phyloP scores from a whole-genome alignment of 768 basidiomycete species.

The Chiua virens region DNA sequence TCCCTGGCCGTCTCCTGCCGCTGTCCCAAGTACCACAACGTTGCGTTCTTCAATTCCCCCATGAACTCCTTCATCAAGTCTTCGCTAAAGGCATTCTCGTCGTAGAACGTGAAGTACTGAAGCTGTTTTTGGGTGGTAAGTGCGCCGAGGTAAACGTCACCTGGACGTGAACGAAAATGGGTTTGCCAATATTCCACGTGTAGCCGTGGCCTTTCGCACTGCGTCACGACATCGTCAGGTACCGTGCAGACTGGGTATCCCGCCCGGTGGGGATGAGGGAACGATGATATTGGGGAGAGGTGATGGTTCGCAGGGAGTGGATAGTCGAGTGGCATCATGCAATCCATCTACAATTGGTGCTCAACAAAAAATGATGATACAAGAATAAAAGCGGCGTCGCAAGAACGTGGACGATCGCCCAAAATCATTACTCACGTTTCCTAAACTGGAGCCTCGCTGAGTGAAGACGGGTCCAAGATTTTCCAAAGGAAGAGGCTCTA shows the following conservation, averaged over 20 bases:
- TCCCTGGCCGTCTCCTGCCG: too few species aligned
- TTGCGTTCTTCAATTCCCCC: too few species aligned
- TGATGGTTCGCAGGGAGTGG: neutral
- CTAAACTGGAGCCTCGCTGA: constrained; percentile 11
- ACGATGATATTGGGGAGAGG: neutral
- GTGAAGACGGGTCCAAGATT: constrained; percentile 16
- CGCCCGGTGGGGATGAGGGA: neutral
- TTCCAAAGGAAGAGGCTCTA: neutral
- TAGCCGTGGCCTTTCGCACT: neutral
- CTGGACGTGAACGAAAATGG: constrained; percentile 42
- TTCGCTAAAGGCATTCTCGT: too few species aligned
- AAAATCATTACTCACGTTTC: too few species aligned
- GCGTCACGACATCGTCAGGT: neutral
- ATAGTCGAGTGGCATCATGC: constrained; percentile 4
- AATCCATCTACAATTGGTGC: neutral
- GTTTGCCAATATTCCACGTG: constrained; percentile 8
- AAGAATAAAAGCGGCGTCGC: too few species aligned
- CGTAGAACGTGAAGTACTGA: too few species aligned
- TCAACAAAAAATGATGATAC: too few species aligned
- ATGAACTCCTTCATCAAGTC: too few species aligned
- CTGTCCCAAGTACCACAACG: too few species aligned
- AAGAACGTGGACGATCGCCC: too few species aligned
- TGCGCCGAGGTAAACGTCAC: too few species aligned
- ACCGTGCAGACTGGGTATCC: neutral
- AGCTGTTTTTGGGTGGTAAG: too few species aligned